Evolutionary conservation across 164 flowering plant genomes (phyloP).

Genomic region (Berberis vulgaris): DNA sequence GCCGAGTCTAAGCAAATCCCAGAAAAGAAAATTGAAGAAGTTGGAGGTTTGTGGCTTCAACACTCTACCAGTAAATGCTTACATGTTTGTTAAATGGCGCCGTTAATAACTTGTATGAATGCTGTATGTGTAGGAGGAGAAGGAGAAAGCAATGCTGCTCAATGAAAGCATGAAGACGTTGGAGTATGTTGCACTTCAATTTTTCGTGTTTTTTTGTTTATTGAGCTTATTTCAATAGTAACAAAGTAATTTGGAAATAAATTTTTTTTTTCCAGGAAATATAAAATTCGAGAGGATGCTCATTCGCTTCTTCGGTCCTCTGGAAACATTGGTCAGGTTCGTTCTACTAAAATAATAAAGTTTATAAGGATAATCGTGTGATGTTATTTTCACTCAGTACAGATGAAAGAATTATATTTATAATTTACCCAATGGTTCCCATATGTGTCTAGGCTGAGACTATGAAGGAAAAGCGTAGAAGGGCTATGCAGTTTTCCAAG

Average conservation of each 20-base stretch:
- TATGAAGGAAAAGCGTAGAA: slow-evolving; percentile 50
- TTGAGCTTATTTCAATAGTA: neutral
- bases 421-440: neutral
- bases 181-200: slow-evolving; percentile 36
- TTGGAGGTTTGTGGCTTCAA: slow-evolving; percentile 41
- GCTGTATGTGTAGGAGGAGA: slow-evolving; percentile 49
- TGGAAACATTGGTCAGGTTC: slow-evolving; percentile 63
- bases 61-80: neutral
- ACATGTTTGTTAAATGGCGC: neutral
- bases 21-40: slow-evolving; percentile 66
- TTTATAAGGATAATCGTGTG: too few species aligned
- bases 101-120: neutral
- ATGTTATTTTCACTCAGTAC: too few species aligned
- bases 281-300: slow-evolving; percentile 55
- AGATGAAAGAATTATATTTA: too few species aligned
- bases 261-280: slow-evolving; percentile 38
- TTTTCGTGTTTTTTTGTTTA: neutral
- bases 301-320: slow-evolving; percentile 54
- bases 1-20: slow-evolving; percentile 43
- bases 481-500: slow-evolving; percentile 52
- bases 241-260: neutral
- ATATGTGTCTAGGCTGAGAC: slow-evolving; percentile 51
- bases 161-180: slow-evolving; percentile 45
- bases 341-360: slow-evolving; percentile 11
- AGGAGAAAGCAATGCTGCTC: slow-evolving; percentile 33